Evolutionary conservation across 2,329 filamentous ascomycete genomes (phyloP).

Genomic region (Penicillium crustosum): DNA sequence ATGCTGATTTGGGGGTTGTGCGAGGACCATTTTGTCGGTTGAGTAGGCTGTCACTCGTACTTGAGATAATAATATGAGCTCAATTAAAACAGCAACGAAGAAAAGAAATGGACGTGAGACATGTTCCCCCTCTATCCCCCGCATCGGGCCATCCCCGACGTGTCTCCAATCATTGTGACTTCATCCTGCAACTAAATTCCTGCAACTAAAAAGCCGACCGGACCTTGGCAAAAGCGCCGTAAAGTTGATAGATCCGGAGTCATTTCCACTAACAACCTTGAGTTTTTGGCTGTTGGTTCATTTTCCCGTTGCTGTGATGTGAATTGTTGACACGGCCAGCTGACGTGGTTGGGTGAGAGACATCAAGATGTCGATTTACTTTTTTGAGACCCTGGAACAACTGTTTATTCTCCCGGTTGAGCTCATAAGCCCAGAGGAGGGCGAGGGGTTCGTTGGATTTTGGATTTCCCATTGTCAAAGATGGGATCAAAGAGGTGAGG

Average conservation of each 20-base stretch:
- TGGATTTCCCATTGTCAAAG: slow-evolving; percentile 1
- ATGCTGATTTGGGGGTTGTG: slow-evolving; percentile 18
- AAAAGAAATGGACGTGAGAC: background rate
- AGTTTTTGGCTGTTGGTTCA: background rate
- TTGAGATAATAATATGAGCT: background rate
- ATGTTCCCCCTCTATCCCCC: slow-evolving; percentile 1
- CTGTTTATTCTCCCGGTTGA: slow-evolving; percentile 2
- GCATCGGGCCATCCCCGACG: slow-evolving; percentile 5
- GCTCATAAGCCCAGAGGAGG: slow-evolving; percentile 7
- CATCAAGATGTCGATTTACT: background rate
- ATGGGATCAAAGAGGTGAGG: too few relatives aligned
- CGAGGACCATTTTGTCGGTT: slow-evolving; percentile 25
- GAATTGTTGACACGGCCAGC: background rate
- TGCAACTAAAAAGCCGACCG: too few relatives aligned
- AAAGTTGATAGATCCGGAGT: background rate
- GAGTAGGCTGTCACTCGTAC: background rate
- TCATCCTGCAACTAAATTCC: too few relatives aligned
- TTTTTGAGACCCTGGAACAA: slow-evolving; percentile 8
- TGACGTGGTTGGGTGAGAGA: background rate
- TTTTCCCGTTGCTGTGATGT: background rate
- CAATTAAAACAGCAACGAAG: background rate
- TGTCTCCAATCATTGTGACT: background rate
- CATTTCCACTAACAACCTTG: background rate
- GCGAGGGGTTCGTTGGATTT: slow-evolving; percentile 2
- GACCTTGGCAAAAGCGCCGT: background rate